phyloP scores from a whole-genome alignment of 441 rosid species.

The Bocquillonia castaneifolia region DNA sequence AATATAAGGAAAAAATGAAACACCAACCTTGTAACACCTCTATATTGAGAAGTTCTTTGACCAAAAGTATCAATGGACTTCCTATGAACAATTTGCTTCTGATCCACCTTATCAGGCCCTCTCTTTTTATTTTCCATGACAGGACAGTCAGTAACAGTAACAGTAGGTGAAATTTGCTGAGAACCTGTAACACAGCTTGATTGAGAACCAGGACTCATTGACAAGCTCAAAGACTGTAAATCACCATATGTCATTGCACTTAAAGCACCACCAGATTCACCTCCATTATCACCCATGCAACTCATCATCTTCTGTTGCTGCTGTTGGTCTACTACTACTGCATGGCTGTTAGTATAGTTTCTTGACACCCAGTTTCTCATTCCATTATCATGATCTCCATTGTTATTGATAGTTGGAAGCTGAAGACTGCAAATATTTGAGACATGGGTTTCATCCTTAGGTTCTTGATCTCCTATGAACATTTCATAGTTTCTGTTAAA shows the following conservation, averaged over 20 bases:
- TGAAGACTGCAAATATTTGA: slow-evolving; percentile 35
- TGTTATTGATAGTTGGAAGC: slow-evolving; percentile 27
- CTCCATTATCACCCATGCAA: slow-evolving; percentile 37
- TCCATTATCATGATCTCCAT: slow-evolving; percentile 28
- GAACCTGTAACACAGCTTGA: slow-evolving; percentile 78
- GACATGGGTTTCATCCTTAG: slow-evolving; percentile 31
- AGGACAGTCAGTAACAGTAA: slow-evolving; percentile 35
- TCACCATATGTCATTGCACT: slow-evolving; percentile 62
- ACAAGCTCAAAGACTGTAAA: slow-evolving; percentile 81
- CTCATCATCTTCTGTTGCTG: slow-evolving; percentile 43
- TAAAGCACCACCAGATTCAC: slow-evolving; percentile 36
- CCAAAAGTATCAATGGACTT: slow-evolving; percentile 97
- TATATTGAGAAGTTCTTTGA: slow-evolving; percentile 94
- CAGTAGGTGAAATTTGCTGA: slow-evolving; percentile 49
- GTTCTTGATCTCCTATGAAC: slow-evolving; percentile 28
- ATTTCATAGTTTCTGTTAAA: slow-evolving; percentile 44
- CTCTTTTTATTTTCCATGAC: slow-evolving; percentile 69
- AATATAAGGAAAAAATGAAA: neutral
- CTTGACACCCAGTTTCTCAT: slow-evolving; percentile 49
- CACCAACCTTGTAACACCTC: slow-evolving; percentile 89
- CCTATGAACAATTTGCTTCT: slow-evolving; percentile 80
- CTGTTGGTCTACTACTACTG: too few relatives aligned
- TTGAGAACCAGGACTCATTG: slow-evolving; percentile 98
- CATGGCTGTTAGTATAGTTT: slow-evolving; percentile 38
- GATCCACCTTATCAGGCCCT: slow-evolving; percentile 59